These are phyloP conservation scores for Moricandia moricandioides DNA, from an alignment of 345 rosid genomes.

Conservation along the genomic window DNA sequence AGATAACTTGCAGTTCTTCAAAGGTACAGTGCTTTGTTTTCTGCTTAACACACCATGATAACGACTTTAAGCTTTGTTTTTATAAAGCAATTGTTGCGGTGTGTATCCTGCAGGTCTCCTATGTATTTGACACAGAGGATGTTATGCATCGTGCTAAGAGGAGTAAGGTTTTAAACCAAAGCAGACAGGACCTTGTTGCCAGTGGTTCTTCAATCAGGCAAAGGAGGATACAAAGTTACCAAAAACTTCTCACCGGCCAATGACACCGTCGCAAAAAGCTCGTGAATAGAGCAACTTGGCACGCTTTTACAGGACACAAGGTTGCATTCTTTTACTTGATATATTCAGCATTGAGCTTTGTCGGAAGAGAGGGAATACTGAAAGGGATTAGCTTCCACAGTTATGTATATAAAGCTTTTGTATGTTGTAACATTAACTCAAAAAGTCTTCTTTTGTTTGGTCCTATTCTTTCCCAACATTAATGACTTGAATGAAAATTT, in stretches of 20 bases:
- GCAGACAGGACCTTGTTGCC: conserved; percentile 30
- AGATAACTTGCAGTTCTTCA: conserved; percentile 86
- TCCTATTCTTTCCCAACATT: conserved; percentile 36
- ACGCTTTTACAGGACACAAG: conserved; percentile 14
- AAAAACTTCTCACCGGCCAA: conserved; percentile 33
- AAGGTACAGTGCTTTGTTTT: conserved; percentile 52
- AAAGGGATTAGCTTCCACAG: conserved; percentile 11
- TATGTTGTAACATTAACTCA: conserved; percentile 31
- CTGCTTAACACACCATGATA: background rate
- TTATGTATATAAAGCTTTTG: conserved; percentile 29
- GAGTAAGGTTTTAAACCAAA: conserved; percentile 35
- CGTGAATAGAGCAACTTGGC: conserved; percentile 9
- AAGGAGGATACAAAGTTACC: conserved; percentile 49
- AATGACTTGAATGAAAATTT: conserved; percentile 29
- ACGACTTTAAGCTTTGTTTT: background rate
- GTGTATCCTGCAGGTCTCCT: conserved; percentile 61
- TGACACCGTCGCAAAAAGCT: conserved; percentile 14
- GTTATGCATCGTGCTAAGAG: conserved; percentile 53
- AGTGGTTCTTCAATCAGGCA: conserved; percentile 38
- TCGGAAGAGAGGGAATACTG: conserved; percentile 14
- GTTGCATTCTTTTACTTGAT: conserved; percentile 25
- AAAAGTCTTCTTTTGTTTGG: conserved; percentile 12
- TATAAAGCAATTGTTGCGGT: background rate
- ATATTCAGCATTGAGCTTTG: conserved; percentile 20
- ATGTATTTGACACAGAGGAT: conserved; percentile 93